Evolutionary conservation across 305 asterid genomes (phyloP).

Genomic region (Fraxinus xanthoxyloides): DNA sequence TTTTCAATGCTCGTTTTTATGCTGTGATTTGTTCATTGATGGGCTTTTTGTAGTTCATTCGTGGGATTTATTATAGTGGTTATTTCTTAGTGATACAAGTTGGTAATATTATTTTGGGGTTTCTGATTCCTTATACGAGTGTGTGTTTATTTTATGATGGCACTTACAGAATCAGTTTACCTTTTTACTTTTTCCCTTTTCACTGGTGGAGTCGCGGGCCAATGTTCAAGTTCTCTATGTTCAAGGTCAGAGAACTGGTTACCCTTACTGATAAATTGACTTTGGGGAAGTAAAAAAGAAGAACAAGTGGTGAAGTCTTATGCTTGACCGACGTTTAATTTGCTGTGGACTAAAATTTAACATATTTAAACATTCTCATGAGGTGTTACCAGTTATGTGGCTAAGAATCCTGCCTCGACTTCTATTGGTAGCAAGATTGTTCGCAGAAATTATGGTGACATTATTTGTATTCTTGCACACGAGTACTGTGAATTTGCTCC

Average conservation of each 20-base stretch:
- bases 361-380: too few relatives aligned
- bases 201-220: neutral
- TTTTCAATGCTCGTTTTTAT: neutral
- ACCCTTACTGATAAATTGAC: neutral
- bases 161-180: neutral
- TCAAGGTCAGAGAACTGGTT: neutral
- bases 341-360: too few relatives aligned
- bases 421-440: neutral
- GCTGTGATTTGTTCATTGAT: neutral
- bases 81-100: neutral
- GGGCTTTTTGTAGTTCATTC: neutral
- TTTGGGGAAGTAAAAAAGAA: neutral
- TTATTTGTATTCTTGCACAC: neutral
- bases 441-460: neutral
- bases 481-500: neutral
- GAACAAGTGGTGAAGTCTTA: neutral
- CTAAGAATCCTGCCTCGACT: neutral
- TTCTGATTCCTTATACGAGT: neutral
- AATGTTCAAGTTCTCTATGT: too few relatives aligned
- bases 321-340: neutral
- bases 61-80: neutral
- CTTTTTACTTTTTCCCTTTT: neutral
- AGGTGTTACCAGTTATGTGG: too few relatives aligned
- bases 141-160: neutral
- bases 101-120: neutral